A percentile compares a stretch with the other conserved stretches of the same genome.
Conservation (phyloP, 306 rosid species). For the Cucurbita ficifolia region DNA sequence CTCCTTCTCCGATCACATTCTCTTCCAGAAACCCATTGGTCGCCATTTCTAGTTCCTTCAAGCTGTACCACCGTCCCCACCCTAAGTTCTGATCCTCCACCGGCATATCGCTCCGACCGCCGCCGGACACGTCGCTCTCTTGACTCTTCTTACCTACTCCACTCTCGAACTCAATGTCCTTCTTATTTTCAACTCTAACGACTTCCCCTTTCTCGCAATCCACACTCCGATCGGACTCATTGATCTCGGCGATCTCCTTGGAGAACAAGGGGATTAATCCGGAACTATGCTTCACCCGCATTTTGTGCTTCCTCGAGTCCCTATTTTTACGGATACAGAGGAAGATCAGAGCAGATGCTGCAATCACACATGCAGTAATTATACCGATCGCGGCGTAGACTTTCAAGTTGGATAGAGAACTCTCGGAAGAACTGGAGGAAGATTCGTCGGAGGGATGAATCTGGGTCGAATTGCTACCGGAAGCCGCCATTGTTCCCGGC, state of each 20-base stretch:
- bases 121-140: conserved; percentile 37
- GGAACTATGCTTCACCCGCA: conserved; percentile 54
- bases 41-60: conserved; percentile 59
- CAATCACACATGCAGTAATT: conserved; percentile 17
- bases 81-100: conserved; percentile 52
- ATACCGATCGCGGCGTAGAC: conserved; percentile 37
- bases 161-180: conserved; percentile 18
- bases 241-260: conserved; percentile 65
- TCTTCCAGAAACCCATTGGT: conserved; percentile 51
- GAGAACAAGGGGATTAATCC: conserved; percentile 65
- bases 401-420: conserved; percentile 25
- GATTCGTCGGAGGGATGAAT: conserved; percentile 10
- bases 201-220: conserved; percentile 14
- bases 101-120: conserved; percentile 27
- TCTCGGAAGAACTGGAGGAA: conserved; percentile 17
- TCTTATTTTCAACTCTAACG: conserved; percentile 19
- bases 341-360: conserved; percentile 26
- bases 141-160: conserved; percentile 16
- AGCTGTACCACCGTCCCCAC: conserved; percentile 89
- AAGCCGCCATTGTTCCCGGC: conserved; percentile 37
- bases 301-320: conserved; percentile 18
- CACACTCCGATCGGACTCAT: conserved; percentile 19
- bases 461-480: conserved; percentile 17
- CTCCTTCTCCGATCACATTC: conserved; percentile 95
- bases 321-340: conserved; percentile 36